These are phyloP conservation scores for Mucor plumbeus DNA, from an alignment of 371 early-diverging fungal genomes.

Conservation along the genomic window DNA sequence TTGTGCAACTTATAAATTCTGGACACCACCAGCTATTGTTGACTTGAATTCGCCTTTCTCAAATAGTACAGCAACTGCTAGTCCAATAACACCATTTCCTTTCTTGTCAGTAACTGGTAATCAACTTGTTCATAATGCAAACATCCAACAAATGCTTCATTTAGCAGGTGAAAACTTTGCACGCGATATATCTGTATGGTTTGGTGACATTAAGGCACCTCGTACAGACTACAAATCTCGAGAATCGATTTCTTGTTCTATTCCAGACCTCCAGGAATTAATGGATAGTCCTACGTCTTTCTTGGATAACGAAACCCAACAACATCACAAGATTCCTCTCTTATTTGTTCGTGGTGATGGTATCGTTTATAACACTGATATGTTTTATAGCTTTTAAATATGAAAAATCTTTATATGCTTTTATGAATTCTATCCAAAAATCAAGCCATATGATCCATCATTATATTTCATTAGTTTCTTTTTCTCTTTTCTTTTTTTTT, in stretches of 20 bases:
- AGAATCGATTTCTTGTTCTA: conserved; percentile 52
- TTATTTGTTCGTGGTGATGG: conserved; percentile 34
- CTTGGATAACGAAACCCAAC: conserved; percentile 23
- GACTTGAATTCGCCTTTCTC: conserved; percentile 17
- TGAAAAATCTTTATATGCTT: not conserved
- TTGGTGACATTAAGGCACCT: conserved; percentile 65
- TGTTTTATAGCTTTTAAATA: conserved; percentile 30
- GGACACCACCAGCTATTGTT: conserved; percentile 46
- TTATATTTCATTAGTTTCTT: not conserved
- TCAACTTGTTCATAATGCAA: conserved; percentile 6
- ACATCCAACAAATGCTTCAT: conserved; percentile 28
- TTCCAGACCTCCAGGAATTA: conserved; percentile 44
- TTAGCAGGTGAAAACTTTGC: conserved; percentile 70
- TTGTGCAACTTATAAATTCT: conserved; percentile 75
- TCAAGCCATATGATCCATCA: not conserved
- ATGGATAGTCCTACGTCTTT: conserved; percentile 25
- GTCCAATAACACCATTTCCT: conserved; percentile 45
- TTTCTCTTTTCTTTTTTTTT: not conserved
- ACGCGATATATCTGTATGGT: conserved; percentile 70
- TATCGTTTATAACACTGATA: conserved; percentile 29
- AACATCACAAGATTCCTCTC: conserved; percentile 24
- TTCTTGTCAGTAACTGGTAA: conserved; percentile 16
- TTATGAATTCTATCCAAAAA: not conserved
- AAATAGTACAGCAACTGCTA: not conserved
- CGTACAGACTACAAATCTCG: conserved; percentile 60